These are phyloP conservation scores for Prototheca wickerhamii DNA, from an alignment of 163 green algal genomes.

Conservation along the genomic window DNA sequence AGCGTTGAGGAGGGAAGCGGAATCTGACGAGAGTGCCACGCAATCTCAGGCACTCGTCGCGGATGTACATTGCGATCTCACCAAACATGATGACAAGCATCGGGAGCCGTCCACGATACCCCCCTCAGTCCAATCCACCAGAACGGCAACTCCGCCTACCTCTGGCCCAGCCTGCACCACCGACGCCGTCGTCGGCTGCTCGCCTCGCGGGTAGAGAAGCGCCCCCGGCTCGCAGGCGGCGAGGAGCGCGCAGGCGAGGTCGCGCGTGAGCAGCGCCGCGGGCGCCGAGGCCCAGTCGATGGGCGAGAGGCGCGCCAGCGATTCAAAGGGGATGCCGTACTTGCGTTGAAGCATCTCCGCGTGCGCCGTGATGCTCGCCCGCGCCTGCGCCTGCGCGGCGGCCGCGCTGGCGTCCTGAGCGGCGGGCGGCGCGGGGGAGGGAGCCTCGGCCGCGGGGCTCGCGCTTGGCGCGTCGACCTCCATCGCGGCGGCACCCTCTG, in stretches of 20 bases:
- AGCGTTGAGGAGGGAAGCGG: background rate
- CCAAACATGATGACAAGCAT: too few species aligned
- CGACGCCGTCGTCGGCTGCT: slow-evolving; percentile 6
- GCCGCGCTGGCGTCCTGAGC: background rate
- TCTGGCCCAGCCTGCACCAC: slow-evolving; percentile 14
- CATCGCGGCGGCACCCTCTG: background rate
- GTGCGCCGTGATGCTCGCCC: background rate
- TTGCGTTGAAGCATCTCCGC: slow-evolving; percentile 6
- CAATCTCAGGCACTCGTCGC: too few species aligned
- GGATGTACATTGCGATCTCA: too few species aligned
- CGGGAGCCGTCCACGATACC: too few species aligned
- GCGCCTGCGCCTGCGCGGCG: slow-evolving; percentile 1
- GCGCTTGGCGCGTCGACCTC: background rate
- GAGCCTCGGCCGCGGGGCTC: background rate
- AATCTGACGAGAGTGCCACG: too few species aligned
- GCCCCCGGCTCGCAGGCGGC: slow-evolving; percentile 8
- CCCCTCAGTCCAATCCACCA: too few species aligned
- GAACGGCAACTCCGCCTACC: too few species aligned
- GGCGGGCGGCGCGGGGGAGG: background rate
- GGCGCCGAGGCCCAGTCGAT: slow-evolving; percentile 34
- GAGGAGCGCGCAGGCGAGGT: slow-evolving; percentile 50
- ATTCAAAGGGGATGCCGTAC: slow-evolving; percentile 13
- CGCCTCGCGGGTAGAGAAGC: background rate
- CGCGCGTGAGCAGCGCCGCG: slow-evolving; percentile 44
- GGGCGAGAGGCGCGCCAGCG: slow-evolving; percentile 5